Evolutionary conservation across 495 filamentous ascomycete genomes (phyloP), one percentile per base, ranked within the genome.

Genomic region (Echria macrotheca): DNA sequence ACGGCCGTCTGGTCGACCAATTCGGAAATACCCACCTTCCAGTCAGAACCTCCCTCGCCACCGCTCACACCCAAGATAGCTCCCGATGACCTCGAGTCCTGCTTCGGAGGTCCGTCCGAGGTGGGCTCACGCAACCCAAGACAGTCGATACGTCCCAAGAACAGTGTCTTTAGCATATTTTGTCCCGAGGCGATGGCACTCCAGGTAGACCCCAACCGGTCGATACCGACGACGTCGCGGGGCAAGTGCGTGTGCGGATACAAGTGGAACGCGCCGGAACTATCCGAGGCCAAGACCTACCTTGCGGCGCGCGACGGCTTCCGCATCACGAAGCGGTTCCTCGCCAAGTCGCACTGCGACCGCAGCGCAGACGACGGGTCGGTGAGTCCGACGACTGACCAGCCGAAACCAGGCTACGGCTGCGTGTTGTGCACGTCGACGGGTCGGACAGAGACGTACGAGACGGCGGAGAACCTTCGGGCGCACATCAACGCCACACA

Each of bases 111-210:
- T 39, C 12, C 46, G n/a, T 45, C 50, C 1, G 41, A 48, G 53
- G 9, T 51, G 35, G 17, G 46, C 37, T 32, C 14, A 24, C 33
- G 43, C 1, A 49, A 37, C 33, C 15, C 44, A 3, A 21, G 38
- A 26, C 35, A 36, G 29, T 28, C 49, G 26, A 21, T 51, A 15
- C 56, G 59, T 6, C 64, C 64, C 17, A 62, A 59, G 52, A 70
- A 70, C 45, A 62, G 61, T 50, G 67, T 69, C 26, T 70, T 70
- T 31, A 65, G 64, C 50, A 54, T 66, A 32, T 69, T 69, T 38
- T 69, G 67, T 44, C 52, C 67, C 4, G 56, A 68, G 23, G 67
- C 65, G 4, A 56, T 69, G 52, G 57, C 60, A 28, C 61, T 65
- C 14, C 65, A 68, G 49, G 65, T 70, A 0, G 60, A 70, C 22